Evolutionary conservation across 1,284 basidiomycete species (phyloP).

Genomic region (Ceratobasidium sp.): DNA sequence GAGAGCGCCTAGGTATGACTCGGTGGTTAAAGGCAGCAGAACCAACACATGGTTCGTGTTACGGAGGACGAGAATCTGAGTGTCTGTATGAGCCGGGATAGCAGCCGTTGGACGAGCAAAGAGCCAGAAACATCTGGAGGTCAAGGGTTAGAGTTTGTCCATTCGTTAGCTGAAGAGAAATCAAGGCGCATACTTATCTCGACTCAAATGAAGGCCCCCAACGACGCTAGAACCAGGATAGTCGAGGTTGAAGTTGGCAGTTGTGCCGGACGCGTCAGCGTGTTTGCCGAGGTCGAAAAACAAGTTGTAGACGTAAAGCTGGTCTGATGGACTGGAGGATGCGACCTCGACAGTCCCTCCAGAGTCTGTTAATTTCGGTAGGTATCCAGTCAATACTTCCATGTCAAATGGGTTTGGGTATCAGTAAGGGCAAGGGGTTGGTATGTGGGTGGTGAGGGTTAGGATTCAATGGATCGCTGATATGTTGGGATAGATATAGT

Average conservation of each 20-base stretch:
- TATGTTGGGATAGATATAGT: not conserved
- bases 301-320: conserved; percentile 4
- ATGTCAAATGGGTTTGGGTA: not conserved
- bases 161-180: no score
- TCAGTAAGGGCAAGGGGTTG: not conserved
- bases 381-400: not conserved
- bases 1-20: conserved; percentile 37
- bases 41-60: conserved; percentile 20
- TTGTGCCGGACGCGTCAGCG: not conserved
- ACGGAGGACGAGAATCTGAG: conserved; percentile 37
- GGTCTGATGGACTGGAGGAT: conserved; percentile 1
- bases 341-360: not conserved
- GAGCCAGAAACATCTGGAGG: conserved; percentile 40
- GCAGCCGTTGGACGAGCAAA: conserved; percentile 24
- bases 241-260: conserved; percentile 10
- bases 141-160: not conserved
- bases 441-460: not conserved
- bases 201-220: conserved; percentile 3
- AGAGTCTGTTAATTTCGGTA: conserved; percentile 5
- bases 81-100: conserved; percentile 37
- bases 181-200: conserved; percentile 15
- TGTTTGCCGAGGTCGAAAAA: not conserved
- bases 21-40: conserved; percentile 39
- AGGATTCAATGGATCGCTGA: not conserved
- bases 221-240: not conserved